These are phyloP conservation scores for Camellia sinensis DNA, from an alignment of 148 eudicot species.

Conservation along the genomic window DNA sequence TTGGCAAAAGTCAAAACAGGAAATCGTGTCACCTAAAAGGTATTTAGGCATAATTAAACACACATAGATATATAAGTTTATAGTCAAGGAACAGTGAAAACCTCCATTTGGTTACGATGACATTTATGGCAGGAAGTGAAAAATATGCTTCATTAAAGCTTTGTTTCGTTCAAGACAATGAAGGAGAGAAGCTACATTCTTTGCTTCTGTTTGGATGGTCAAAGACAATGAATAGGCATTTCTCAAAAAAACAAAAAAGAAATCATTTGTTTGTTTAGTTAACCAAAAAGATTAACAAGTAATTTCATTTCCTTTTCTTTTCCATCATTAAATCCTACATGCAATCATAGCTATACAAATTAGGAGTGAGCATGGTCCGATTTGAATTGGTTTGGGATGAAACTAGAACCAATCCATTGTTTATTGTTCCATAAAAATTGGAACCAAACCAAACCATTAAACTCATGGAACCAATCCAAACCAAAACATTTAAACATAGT, in stretches of 20 bases:
- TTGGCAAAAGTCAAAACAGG: neutral
- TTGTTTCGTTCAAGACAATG: neutral
- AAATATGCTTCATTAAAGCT: neutral
- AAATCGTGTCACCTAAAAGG: neutral
- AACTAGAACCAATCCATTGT: too few relatives aligned
- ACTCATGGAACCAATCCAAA: too few relatives aligned
- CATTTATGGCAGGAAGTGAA: neutral
- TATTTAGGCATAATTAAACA: neutral
- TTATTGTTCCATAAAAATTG: too few relatives aligned
- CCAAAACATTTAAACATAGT: too few relatives aligned
- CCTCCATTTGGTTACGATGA: neutral
- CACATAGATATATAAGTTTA: neutral
- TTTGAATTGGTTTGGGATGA: too few relatives aligned
- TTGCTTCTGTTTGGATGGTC: neutral
- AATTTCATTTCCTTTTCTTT: neutral
- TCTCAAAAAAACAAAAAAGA: neutral
- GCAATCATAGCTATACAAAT: too few relatives aligned
- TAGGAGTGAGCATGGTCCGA: too few relatives aligned
- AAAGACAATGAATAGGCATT: neutral
- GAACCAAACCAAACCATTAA: too few relatives aligned
- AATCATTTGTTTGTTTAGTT: neutral
- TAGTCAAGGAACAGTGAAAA: neutral
- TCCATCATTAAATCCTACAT: neutral
- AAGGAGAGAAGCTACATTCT: slow-evolving; percentile 1
- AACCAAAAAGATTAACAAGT: neutral